phyloP scores from a whole-genome alignment of 345 rosid species.

The Citrus reticulata region DNA sequence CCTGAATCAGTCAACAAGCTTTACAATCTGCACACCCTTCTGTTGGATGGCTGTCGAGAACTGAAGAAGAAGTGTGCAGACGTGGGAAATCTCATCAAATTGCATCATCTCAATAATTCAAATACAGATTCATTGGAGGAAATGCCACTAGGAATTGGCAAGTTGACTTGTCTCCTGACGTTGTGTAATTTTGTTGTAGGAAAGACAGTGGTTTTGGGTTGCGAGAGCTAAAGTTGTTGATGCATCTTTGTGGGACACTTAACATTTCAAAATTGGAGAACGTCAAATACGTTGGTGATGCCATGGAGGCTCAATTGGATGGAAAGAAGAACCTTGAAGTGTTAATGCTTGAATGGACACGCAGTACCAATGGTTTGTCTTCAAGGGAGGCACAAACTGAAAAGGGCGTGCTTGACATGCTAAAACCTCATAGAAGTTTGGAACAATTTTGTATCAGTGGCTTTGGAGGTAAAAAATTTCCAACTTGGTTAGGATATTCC shows the following conservation, averaged over 20 bases:
- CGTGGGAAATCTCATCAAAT: not conserved
- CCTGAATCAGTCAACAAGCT: constrained; percentile 17
- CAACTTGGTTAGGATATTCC: constrained; percentile 15
- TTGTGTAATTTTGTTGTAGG: not conserved
- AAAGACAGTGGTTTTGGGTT: not conserved
- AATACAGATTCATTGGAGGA: not conserved
- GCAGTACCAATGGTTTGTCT: too few species aligned
- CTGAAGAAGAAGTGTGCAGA: not conserved
- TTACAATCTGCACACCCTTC: constrained; percentile 5
- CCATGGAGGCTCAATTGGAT: not conserved
- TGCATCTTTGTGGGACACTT: not conserved
- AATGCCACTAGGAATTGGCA: not conserved
- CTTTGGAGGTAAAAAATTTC: constrained; percentile 1
- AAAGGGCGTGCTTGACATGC: not conserved
- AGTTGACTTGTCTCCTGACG: not conserved
- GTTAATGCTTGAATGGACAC: constrained; percentile 2
- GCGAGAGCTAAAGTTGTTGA: not conserved
- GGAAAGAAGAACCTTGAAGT: not conserved
- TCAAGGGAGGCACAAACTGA: not conserved
- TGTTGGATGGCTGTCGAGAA: not conserved
- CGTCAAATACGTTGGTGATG: not conserved
- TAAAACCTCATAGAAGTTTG: constrained; percentile 5
- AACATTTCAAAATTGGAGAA: constrained; percentile 2
- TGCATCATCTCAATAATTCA: not conserved
- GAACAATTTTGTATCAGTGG: not conserved